Evolutionary conservation across 1,284 basidiomycete genomes (phyloP).

Genomic region (Lentinula novae-zelandiae): DNA sequence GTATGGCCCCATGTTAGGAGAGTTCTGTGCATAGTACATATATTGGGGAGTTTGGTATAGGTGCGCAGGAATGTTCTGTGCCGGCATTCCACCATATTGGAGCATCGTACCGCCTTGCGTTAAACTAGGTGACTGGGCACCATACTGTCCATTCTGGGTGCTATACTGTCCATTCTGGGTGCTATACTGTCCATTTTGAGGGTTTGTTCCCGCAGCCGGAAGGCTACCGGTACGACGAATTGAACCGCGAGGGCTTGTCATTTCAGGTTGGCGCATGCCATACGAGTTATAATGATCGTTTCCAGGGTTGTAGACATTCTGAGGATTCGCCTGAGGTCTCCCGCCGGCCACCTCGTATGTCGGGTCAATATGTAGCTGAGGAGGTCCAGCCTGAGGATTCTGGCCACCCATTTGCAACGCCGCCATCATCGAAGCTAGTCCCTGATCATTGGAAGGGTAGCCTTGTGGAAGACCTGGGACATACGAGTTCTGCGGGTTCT

Average conservation of each 20-base stretch:
- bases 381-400: constrained; percentile 74
- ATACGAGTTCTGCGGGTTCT: constrained; percentile 55
- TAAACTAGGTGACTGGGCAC: constrained; percentile 56
- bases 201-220: constrained; percentile 33
- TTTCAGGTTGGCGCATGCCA: constrained; percentile 59
- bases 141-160: constrained; percentile 49
- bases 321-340: constrained; percentile 43
- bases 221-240: constrained; percentile 51
- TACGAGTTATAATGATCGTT: constrained; percentile 77
- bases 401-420: constrained; percentile 83
- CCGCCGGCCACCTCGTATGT: constrained; percentile 40
- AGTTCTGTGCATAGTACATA: constrained; percentile 66
- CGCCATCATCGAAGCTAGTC: constrained; percentile 84
- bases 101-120: constrained; percentile 53
- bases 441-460: constrained; percentile 77
- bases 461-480: constrained; percentile 73
- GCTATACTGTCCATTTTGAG: constrained; percentile 38
- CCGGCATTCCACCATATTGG: constrained; percentile 62
- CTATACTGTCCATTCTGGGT: constrained; percentile 39
- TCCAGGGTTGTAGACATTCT: constrained; percentile 56
- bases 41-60: constrained; percentile 80
- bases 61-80: constrained; percentile 64
- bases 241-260: constrained; percentile 43
- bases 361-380: constrained; percentile 69
- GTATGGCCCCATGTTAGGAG: constrained; percentile 71